phyloP scores from a whole-genome alignment of 1,284 basidiomycete genomes.

The Microbotryum silenes-acaulis region DNA sequence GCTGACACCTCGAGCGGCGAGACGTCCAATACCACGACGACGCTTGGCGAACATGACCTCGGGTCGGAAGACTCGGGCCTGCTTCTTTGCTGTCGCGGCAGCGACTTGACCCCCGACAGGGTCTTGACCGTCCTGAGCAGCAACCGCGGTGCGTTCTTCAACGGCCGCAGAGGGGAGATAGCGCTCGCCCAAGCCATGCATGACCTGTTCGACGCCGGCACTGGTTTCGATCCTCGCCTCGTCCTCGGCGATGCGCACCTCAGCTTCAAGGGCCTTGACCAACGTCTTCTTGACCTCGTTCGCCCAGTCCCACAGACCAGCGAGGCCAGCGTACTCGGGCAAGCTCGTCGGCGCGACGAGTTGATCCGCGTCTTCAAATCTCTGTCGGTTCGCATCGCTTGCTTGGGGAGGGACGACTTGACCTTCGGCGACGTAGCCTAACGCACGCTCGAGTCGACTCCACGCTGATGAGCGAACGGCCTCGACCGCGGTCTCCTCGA shows the following conservation, averaged over 20 bases:
- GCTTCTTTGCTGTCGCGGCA: neutral
- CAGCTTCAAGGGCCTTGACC: constrained; percentile 71
- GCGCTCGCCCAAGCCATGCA: constrained; percentile 58
- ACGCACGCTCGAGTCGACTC: constrained; percentile 53
- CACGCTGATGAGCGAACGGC: constrained; percentile 51
- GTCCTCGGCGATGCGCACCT: constrained; percentile 73
- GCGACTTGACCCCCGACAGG: too few species aligned
- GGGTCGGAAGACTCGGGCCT: constrained; percentile 76
- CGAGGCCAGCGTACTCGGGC: constrained; percentile 79
- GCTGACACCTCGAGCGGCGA: constrained; percentile 26
- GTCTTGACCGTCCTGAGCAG: neutral
- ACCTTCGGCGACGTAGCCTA: constrained; percentile 44
- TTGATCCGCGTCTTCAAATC: constrained; percentile 34
- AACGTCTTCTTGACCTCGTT: constrained; percentile 71
- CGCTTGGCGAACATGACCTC: constrained; percentile 82
- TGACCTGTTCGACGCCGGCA: constrained; percentile 61
- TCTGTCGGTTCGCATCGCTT: neutral
- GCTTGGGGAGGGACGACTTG: constrained; percentile 20
- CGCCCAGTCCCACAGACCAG: constrained; percentile 83
- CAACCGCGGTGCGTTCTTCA: constrained; percentile 9
- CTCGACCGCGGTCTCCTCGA: constrained; percentile 65
- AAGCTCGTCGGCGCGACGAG: constrained; percentile 45
- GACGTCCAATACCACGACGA: constrained; percentile 46
- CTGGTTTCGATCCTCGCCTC: constrained; percentile 67
- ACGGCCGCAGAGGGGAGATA: constrained; percentile 66